Evolutionary conservation across 345 rosid genomes (phyloP), one percentile per base, ranked within the genome.

Genomic region (Lepidium sativum): DNA sequence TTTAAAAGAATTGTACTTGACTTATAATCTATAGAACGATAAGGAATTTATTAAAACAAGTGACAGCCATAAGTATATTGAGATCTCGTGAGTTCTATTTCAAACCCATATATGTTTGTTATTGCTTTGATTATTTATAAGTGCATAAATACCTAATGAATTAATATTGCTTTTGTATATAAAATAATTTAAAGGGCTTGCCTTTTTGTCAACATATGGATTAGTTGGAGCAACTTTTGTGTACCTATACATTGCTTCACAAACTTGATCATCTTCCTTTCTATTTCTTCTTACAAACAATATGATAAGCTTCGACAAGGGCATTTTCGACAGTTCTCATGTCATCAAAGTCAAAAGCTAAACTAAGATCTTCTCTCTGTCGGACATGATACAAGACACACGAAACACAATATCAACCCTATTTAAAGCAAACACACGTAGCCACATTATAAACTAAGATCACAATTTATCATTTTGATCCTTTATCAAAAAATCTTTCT

Each of bases 211-310:
- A 73, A 73, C 68, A 67, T 60, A 60, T 73, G 77, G 57, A 73
- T 73, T 73, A 73, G 77, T 73, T 73, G 77, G 63, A 73, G 49
- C 77, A 73, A 73, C 77, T 66, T 73, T 67, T 60, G 51, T 67
- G 71, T 44, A 65, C 61, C 54, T 65, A 23, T 20, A 60, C 68
- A 73, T 73, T 60, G 72, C 77, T 73, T 73, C 72, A 53, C 52
- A 73, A 60, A 73, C 72, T 53, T 60, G 63, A 66, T 52, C 56
- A 52, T 60, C 77, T 60, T 55, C 6, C 75, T 71, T 55, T 48
- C 47, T 21, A 48, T 31, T 43, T 67, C 49, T 58, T 55, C 58
- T 56, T 27, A 34, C 37, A 48, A 49, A 49, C 33, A 21, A 31
- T 71, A 55, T 29, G 35, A 48, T 39, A 63, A 59, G 21, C 9